Evolutionary conservation across 345 rosid genomes (phyloP), one percentile per base, ranked within the genome.

Genomic region (Cardamine resedifolia): DNA sequence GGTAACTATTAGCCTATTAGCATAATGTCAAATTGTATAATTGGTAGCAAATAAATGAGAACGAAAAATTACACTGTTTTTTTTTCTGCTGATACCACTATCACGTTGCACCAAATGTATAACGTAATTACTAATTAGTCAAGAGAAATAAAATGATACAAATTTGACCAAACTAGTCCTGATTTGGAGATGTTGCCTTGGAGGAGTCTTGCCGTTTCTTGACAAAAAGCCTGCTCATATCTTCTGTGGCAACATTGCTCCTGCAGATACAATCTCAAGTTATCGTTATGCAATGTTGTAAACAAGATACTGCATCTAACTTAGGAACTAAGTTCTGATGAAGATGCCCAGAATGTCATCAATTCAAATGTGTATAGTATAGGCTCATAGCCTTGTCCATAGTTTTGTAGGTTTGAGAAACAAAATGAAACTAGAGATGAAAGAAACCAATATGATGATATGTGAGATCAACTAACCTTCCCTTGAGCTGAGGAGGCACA

Each of bases 241-340:
- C 98, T 78, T 91, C 98, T 8, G 98, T 94, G 31, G 90, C 98
- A 79, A 94, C 82, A 73, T 94, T 94, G 83, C 95, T 94, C 98
- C 96, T 88, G 81, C 41, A 72, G 20, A 24, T 2, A 45, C 24
- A 28, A 27, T 15, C 20, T 67, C 66, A 9, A 16, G 36, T 71
- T 27, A 31, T 12, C 19, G 36, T 71, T 27, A 31, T 12, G 58
- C 51, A 3, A 55, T 58, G 36, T 56, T 58, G 6, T 41, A 26
- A 52, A 59, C 58, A 34, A 51, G 66, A 38, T 7, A 55, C 20
- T 27, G 60, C 52, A 26, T 65, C 64, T 19, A 48, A 12, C 3
- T 7, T 6, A 57, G 41, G 33, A 57, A 20, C 45, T 41, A 71
- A 3, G n/a, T 28, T 66, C 38, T 49, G 60, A 48, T 28, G 18